Conservation (phyloP, 441 rosid genomes). For the Corymbia citriodora region DNA sequence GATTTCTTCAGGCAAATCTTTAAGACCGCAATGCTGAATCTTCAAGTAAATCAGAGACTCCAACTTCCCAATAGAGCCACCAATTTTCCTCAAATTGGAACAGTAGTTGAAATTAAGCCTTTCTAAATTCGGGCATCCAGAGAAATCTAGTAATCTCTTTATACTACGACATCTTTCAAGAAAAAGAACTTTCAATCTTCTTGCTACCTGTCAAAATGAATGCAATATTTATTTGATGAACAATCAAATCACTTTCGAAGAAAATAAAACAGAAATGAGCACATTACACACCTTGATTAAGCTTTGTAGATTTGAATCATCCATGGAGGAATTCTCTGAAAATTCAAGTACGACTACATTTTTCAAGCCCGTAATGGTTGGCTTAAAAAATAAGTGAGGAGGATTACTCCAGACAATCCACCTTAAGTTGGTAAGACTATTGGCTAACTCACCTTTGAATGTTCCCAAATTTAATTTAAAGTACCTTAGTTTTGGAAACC, state of each 20-base stretch:
- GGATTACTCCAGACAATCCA: background rate
- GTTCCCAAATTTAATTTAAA: background rate
- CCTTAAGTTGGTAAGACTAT: background rate
- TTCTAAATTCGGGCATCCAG: background rate
- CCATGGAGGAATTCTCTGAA: fast-evolving
- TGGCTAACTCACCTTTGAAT: background rate
- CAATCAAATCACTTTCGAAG: background rate
- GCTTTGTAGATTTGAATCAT: background rate
- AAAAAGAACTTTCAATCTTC: background rate
- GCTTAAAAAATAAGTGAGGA: background rate
- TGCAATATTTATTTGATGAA: background rate
- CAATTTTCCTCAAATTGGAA: fast-evolving
- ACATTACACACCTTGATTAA: background rate
- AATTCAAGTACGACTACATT: background rate
- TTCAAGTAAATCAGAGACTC: background rate
- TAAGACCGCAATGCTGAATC: fast-evolving
- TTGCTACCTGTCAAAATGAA: background rate
- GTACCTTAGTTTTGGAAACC: background rate
- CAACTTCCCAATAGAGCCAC: background rate
- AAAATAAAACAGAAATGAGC: background rate
- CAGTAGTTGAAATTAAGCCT: fast-evolving
- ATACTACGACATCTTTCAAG: fast-evolving
- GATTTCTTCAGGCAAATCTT: background rate
- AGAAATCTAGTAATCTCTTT: fast-evolving
- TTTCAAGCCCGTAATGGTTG: background rate